Conservation (phyloP, 2,329 filamentous ascomycete genomes). For the Stemphylium lycopersici region DNA sequence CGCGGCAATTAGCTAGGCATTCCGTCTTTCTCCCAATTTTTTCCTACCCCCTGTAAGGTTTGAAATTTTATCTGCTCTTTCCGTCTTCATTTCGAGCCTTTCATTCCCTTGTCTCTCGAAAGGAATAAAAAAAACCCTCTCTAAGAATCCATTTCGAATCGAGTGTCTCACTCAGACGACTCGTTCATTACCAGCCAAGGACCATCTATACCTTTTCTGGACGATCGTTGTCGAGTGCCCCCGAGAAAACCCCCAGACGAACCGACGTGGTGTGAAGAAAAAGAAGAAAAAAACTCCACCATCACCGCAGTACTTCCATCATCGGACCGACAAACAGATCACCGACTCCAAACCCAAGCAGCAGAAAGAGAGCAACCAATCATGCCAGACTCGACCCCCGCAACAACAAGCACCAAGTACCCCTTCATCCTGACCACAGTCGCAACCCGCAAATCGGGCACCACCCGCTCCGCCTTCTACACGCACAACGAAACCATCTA, state of each 20-base stretch:
- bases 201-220: too few species aligned
- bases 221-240: too few species aligned
- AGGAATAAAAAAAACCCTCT: too few species aligned
- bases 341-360: too few species aligned
- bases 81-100: background rate
- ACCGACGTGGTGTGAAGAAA: too few species aligned
- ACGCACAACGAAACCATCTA: conserved; percentile 20
- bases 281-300: too few species aligned
- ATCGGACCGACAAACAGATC: too few species aligned
- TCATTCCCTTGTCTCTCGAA: too few species aligned
- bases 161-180: too few species aligned
- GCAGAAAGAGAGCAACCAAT: background rate
- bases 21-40: background rate
- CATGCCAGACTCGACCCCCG: conserved; percentile 5
- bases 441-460: conserved; percentile 21
- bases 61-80: background rate
- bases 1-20: background rate
- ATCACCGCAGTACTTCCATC: too few species aligned
- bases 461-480: conserved; percentile 19
- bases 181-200: too few species aligned
- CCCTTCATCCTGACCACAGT: conserved; percentile 19
- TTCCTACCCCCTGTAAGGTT: background rate
- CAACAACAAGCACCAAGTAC: conserved; percentile 20
- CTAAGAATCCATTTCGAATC: background rate
- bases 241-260: too few species aligned